Conservation (phyloP, 768 basidiomycete species). For the Coprinopsis sp. region DNA sequence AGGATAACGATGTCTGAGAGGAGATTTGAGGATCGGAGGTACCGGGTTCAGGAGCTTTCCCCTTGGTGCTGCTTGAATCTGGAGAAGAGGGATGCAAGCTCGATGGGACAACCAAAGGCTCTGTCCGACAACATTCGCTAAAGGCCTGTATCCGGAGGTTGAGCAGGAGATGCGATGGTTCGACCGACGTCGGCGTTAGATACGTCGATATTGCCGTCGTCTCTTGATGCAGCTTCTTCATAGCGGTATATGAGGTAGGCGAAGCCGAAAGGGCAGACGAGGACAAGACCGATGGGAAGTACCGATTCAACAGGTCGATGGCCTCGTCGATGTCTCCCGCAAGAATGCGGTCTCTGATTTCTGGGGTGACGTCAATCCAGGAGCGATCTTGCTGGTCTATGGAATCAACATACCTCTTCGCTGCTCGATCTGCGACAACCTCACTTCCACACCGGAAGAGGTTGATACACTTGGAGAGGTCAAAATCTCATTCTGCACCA, state of each 20-base stretch:
- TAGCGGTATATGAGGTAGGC: not conserved
- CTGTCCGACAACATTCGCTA: conserved; percentile 77
- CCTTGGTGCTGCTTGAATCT: too few relatives aligned
- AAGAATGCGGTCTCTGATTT: conserved; percentile 64
- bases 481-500: conserved; percentile 15
- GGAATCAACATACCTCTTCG: not conserved
- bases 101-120: conserved; percentile 39
- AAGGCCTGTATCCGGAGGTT: conserved; percentile 87
- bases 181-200: conserved; percentile 46
- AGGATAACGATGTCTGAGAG: too few relatives aligned
- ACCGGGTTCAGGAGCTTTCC: too few relatives aligned
- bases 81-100: too few relatives aligned
- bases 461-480: conserved; percentile 2
- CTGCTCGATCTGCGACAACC: conserved; percentile 40
- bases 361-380: conserved; percentile 33
- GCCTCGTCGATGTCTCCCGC: conserved; percentile 75
- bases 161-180: conserved; percentile 71
- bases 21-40: too few relatives aligned
- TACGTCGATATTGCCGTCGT: conserved; percentile 12
- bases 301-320: conserved; percentile 53
- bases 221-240: not conserved
- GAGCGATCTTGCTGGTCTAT: not conserved
- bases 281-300: conserved; percentile 72
- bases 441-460: conserved; percentile 30
- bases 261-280: not conserved